These are phyloP conservation scores for Schizophyllum amplum DNA, from an alignment of 1,284 basidiomycete genomes.

Conservation along the genomic window DNA sequence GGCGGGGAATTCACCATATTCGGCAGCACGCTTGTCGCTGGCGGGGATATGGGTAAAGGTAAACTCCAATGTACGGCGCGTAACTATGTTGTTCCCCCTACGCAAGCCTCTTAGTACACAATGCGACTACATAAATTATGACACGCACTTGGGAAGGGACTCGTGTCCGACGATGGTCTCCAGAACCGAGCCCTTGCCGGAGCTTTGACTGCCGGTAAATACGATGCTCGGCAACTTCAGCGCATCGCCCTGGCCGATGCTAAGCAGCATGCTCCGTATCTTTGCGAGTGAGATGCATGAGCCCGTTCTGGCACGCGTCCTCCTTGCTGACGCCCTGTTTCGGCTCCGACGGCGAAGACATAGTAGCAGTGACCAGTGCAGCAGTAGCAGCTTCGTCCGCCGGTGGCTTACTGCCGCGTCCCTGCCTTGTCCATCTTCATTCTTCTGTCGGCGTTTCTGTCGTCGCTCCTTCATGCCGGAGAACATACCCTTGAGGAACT, in stretches of 20 bases:
- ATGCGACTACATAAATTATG: background rate
- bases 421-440: constrained; percentile 13
- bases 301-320: constrained; percentile 51
- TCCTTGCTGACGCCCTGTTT: constrained; percentile 28
- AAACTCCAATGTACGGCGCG: constrained; percentile 93
- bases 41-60: constrained; percentile 89
- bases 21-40: constrained; percentile 51
- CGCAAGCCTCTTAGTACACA: constrained; percentile 12
- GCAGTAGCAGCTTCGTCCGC: constrained; percentile 61
- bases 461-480: constrained; percentile 27
- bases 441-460: constrained; percentile 18
- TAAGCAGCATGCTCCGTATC: constrained; percentile 87
- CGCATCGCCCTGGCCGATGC: constrained; percentile 91
- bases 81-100: constrained; percentile 99
- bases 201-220: constrained; percentile 96
- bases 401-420: constrained; percentile 32
- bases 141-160: constrained; percentile 87
- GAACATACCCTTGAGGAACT: constrained; percentile 68
- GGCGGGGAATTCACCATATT: constrained; percentile 93
- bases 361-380: constrained; percentile 62
- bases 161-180: constrained; percentile 98
- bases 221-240: constrained; percentile 96
- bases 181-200: constrained; percentile 94
- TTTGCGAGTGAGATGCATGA: constrained; percentile 95
- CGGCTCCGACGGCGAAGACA: constrained; percentile 64